Conservation (phyloP, 306 rosid species). For the Sophora flavescens region DNA sequence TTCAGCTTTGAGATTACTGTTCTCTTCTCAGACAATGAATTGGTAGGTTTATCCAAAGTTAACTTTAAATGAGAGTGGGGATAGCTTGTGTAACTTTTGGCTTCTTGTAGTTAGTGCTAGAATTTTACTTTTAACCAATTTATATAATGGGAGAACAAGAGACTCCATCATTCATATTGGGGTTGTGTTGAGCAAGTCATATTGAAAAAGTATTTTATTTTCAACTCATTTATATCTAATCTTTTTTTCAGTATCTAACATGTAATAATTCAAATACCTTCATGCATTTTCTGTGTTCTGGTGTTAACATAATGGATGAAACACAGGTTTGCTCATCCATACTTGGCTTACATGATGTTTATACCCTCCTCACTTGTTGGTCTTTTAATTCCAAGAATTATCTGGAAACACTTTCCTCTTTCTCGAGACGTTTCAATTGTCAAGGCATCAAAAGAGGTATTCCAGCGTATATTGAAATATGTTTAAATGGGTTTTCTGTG, state of each 20-base stretch:
- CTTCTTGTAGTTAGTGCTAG: slow-evolving; percentile 9
- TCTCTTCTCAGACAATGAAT: slow-evolving; percentile 79
- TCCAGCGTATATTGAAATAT: slow-evolving; percentile 34
- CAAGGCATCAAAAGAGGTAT: slow-evolving; percentile 79
- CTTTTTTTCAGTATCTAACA: slow-evolving; percentile 4
- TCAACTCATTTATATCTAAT: no score
- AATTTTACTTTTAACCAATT: slow-evolving; percentile 34
- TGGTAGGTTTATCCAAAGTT: slow-evolving; percentile 66
- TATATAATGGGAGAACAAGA: slow-evolving; percentile 12
- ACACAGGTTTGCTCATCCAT: slow-evolving; percentile 92
- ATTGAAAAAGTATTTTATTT: no score
- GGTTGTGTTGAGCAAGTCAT: no score
- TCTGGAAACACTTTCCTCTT: slow-evolving; percentile 73
- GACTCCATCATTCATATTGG: neutral
- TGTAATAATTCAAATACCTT: slow-evolving; percentile 33
- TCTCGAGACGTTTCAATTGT: slow-evolving; percentile 67
- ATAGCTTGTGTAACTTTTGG: slow-evolving; percentile 13
- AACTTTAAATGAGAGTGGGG: slow-evolving; percentile 20
- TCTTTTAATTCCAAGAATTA: slow-evolving; percentile 76
- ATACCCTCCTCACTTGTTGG: slow-evolving; percentile 84
- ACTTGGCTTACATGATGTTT: slow-evolving; percentile 93
- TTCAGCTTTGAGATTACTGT: slow-evolving; percentile 71
- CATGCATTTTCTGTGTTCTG: slow-evolving; percentile 43
- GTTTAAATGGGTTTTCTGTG: slow-evolving; percentile 19
- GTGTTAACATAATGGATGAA: slow-evolving; percentile 47